These are phyloP conservation scores for Amoeboaphelidium occidentale DNA, from an alignment of 371 early-diverging fungal genomes.

Conservation along the genomic window DNA sequence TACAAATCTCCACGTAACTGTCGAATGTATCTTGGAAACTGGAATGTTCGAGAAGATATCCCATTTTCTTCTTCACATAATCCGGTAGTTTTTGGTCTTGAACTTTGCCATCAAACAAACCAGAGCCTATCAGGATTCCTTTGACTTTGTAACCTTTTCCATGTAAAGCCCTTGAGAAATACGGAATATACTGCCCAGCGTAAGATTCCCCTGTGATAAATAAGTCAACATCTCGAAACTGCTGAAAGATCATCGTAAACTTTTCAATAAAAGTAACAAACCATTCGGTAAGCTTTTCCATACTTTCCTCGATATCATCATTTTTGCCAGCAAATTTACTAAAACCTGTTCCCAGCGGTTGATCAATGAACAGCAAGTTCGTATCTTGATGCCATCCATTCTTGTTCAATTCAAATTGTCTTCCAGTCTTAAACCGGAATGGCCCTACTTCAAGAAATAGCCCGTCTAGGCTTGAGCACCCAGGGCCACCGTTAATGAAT, in stretches of 20 bases:
- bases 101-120: too few relatives aligned
- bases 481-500: slow-evolving; percentile 48
- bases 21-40: too few relatives aligned
- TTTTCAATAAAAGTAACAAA: slow-evolving; percentile 17
- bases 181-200: slow-evolving; percentile 32
- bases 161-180: slow-evolving; percentile 18
- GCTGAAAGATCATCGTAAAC: slow-evolving; percentile 21
- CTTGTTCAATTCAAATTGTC: slow-evolving; percentile 11
- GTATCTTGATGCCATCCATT: slow-evolving; percentile 21
- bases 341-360: slow-evolving; percentile 37
- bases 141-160: too few relatives aligned
- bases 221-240: slow-evolving; percentile 11
- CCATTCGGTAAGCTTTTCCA: slow-evolving; percentile 12
- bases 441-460: slow-evolving; percentile 30
- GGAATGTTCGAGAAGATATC: too few relatives aligned
- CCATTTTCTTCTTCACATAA: too few relatives aligned
- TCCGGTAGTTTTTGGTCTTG: too few relatives aligned
- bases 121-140: too few relatives aligned
- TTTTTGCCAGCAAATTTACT: slow-evolving; percentile 5
- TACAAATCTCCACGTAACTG: too few relatives aligned
- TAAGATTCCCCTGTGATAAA: slow-evolving; percentile 26
- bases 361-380: slow-evolving; percentile 32
- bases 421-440: slow-evolving; percentile 8
- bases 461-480: slow-evolving; percentile 30
- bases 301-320: slow-evolving; percentile 3